Percentiles rank a stretch among this genome's conserved stretches.
These are phyloP conservation scores for Monosporascus sp. DNA, from an alignment of 2,329 filamentous ascomycete species.

Conservation along the genomic window DNA sequence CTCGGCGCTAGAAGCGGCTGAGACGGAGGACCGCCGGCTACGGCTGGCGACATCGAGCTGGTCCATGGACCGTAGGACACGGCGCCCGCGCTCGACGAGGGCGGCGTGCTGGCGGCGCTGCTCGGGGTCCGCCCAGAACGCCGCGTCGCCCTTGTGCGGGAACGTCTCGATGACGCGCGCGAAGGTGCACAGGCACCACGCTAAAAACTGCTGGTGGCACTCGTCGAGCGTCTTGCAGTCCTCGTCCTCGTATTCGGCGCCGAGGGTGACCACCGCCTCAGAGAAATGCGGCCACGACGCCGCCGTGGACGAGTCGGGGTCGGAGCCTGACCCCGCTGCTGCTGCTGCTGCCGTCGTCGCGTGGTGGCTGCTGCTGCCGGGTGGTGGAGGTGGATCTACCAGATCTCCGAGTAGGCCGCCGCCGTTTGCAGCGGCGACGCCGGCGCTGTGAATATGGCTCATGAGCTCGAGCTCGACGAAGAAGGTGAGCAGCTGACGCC, in stretches of 20 bases:
- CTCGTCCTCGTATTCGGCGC: not conserved
- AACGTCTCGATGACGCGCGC: conserved; percentile 1
- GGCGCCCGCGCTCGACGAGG: conserved; percentile 1
- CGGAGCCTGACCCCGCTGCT: too few species aligned
- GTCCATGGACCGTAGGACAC: not conserved
- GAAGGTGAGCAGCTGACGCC: conserved; percentile 12
- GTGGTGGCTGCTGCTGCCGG: too few species aligned
- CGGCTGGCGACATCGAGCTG: not conserved
- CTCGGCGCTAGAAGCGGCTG: too few species aligned
- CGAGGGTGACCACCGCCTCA: too few species aligned
- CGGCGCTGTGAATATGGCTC: conserved; percentile 2
- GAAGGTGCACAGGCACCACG: not conserved
- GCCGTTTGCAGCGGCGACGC: too few species aligned
- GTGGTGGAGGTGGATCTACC: too few species aligned
- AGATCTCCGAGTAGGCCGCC: too few species aligned
- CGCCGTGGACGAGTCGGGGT: too few species aligned
- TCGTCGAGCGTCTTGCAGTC: not conserved
- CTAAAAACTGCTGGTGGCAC: not conserved
- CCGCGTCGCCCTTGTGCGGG: conserved; percentile 1
- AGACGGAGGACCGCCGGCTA: too few species aligned
- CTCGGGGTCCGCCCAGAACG: conserved; percentile 1
- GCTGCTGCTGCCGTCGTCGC: too few species aligned
- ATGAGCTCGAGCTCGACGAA: conserved; percentile 12
- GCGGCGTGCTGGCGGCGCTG: not conserved
- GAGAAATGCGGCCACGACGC: too few species aligned